Conservation (phyloP, 257 asterid genomes). For the Striga asiatica region DNA sequence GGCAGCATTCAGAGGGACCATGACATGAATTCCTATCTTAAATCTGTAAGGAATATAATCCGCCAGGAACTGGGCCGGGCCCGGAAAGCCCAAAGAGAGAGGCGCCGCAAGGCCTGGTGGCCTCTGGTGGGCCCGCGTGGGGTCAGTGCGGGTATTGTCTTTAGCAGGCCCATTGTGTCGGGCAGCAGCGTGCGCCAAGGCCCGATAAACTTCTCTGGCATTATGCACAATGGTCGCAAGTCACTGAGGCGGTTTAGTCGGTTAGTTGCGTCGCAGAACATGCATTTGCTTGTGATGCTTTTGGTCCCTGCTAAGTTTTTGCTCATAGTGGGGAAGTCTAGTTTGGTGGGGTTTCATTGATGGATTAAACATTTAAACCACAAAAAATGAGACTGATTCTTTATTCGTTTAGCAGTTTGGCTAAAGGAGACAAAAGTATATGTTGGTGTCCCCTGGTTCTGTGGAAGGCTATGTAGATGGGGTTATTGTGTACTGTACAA, state of each 20-base stretch:
- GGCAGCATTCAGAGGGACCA: conserved; percentile 90
- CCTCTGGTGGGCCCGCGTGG: no score
- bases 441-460: conserved; percentile 27
- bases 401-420: conserved; percentile 53
- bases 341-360: conserved; percentile 31
- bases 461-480: no score
- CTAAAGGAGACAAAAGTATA: conserved; percentile 12
- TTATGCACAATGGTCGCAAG: conserved; percentile 45
- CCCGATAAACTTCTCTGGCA: conserved; percentile 44
- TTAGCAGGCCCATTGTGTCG: conserved; percentile 21
- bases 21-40: conserved; percentile 66
- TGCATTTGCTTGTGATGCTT: conserved; percentile 72
- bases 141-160: no score
- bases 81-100: conserved; percentile 42
- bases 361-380: no score
- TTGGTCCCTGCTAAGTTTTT: conserved; percentile 54
- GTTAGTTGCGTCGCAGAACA: conserved; percentile 63
- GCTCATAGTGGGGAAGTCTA: conserved; percentile 38
- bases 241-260: conserved; percentile 56
- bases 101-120: no score
- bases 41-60: conserved; percentile 51
- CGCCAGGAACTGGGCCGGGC: conserved; percentile 54
- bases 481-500: conserved; percentile 19
- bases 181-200: conserved; percentile 29
- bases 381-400: no score